Evolutionary conservation across 768 basidiomycete species (phyloP).

Genomic region (Mycena kentingensis): DNA sequence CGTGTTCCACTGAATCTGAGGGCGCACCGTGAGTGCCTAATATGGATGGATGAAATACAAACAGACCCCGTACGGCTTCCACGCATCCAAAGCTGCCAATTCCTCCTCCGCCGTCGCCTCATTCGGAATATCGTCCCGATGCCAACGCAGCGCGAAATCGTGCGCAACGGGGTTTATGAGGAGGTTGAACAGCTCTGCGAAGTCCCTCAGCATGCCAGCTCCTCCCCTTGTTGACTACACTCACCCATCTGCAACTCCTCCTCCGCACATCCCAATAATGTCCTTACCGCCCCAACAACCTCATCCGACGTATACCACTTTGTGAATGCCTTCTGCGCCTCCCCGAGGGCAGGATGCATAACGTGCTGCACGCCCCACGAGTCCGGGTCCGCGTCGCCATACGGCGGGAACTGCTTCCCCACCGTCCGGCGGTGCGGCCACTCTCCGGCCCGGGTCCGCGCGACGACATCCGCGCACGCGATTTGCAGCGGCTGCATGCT

Average conservation of each 20-base stretch:
- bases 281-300: slow-evolving; percentile 44
- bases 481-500: slow-evolving; percentile 42
- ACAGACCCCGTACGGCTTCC: slow-evolving; percentile 64
- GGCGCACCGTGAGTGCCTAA: background rate
- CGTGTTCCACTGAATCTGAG: slow-evolving; percentile 82
- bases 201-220: background rate
- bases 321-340: slow-evolving; percentile 58
- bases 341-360: slow-evolving; percentile 79
- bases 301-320: slow-evolving; percentile 66
- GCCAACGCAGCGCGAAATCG: slow-evolving; percentile 77
- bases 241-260: slow-evolving; percentile 73
- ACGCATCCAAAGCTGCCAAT: slow-evolving; percentile 50
- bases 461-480: slow-evolving; percentile 54
- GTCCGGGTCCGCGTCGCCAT: slow-evolving; percentile 57
- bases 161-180: slow-evolving; percentile 67
- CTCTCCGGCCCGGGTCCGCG: slow-evolving; percentile 54
- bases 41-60: background rate
- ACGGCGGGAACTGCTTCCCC: slow-evolving; percentile 81
- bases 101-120: slow-evolving; percentile 64
- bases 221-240: slow-evolving; percentile 19
- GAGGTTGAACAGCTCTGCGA: slow-evolving; percentile 71
- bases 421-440: slow-evolving; percentile 74
- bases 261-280: slow-evolving; percentile 57
- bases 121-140: slow-evolving; percentile 72
- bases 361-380: slow-evolving; percentile 82